Evolutionary conservation across 164 flowering plant genomes (phyloP), one percentile per base, ranked within the genome.

Genomic region (Vitis cinerea): DNA sequence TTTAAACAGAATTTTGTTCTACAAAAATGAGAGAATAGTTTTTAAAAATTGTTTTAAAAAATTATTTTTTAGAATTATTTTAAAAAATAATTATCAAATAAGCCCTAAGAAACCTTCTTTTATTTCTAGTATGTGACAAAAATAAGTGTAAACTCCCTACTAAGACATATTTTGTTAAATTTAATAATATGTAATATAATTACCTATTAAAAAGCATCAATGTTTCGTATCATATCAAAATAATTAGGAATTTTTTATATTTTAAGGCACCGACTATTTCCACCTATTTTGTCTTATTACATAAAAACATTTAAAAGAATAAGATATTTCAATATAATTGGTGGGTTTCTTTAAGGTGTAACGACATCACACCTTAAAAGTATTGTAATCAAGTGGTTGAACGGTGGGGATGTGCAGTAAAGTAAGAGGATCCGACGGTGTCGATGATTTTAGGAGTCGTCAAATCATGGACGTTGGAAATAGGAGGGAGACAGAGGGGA

Each of bases 161-260:
- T 4, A 37, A 37, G 44, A 37, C 7, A 37, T 3, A 37, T 3
- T 37, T 37, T 37, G 7, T 37, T 37, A 37, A 37, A 3, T 37
- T 37, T 37, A 37, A 23, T 23, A 23, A 23, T 23, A 23, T 23
- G 2, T 23, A 23, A 37, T 37, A 37, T 37, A 2, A 37, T 37
- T 37, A 37, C 12, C 11, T 57, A 1, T 16, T 16, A 9, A 57
- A 19, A 19, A 57, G 1, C 9, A 57, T n/a, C 15, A 13, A 12
- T 12, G n/a, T 14, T 53, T 53, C 14, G 13, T 13, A 14, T 53
- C 7, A 13, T 14, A 53, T 1, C 7, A 14, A 14, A 62, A 52
- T 31, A 67, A 73, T 71, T 67, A 67, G 63, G 66, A 66, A 67
- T 49, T 29, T 68, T 64, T 48, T 15, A 9, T 52, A 12, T 47